Percentiles rank a stretch among this genome's conserved stretches.
Evolutionary conservation across 2,329 filamentous ascomycete species (phyloP).

Genomic region (Diaporthe humulicola): DNA sequence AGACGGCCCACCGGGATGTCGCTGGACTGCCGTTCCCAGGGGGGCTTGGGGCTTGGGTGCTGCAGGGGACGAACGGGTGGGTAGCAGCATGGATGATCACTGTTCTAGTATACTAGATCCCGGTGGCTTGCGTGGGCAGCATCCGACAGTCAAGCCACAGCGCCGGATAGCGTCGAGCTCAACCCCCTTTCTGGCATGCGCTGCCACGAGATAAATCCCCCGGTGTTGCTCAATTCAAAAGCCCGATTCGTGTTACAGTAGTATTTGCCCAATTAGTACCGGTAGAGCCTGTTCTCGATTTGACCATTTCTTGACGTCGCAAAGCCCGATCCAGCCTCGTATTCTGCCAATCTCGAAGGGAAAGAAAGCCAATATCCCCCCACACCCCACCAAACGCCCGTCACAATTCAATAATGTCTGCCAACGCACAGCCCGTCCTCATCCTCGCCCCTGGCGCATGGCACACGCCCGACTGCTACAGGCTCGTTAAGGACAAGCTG

Average conservation of each 20-base stretch:
- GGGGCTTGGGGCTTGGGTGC: neutral
- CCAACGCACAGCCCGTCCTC: slow-evolving; percentile 42
- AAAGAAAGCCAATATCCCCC: neutral
- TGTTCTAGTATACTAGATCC: neutral
- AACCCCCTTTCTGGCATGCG: slow-evolving; percentile 7
- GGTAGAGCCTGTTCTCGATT: neutral
- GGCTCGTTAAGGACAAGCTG: slow-evolving; percentile 46
- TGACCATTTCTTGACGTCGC: slow-evolving; percentile 1
- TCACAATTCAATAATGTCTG: slow-evolving; percentile 25
- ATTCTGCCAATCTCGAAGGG: slow-evolving; percentile 9
- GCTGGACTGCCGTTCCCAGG: neutral
- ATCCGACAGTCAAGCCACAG: slow-evolving; percentile 3
- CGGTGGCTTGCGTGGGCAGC: slow-evolving; percentile 18
- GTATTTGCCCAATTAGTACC: neutral
- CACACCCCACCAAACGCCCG: slow-evolving; percentile 8
- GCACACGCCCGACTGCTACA: slow-evolving; percentile 47
- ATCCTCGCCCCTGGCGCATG: slow-evolving; percentile 54
- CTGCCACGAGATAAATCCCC: slow-evolving; percentile 26
- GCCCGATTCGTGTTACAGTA: slow-evolving; percentile 8
- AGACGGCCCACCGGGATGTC: neutral
- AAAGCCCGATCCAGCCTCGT: slow-evolving; percentile 11
- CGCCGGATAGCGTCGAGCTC: slow-evolving; percentile 19
- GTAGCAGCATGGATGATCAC: slow-evolving; percentile 14
- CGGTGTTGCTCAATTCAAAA: slow-evolving; percentile 6
- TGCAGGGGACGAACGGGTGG: slow-evolving; percentile 6